Evolutionary conservation across 768 basidiomycete genomes (phyloP).

Genomic region (Hypholoma fasciculare): DNA sequence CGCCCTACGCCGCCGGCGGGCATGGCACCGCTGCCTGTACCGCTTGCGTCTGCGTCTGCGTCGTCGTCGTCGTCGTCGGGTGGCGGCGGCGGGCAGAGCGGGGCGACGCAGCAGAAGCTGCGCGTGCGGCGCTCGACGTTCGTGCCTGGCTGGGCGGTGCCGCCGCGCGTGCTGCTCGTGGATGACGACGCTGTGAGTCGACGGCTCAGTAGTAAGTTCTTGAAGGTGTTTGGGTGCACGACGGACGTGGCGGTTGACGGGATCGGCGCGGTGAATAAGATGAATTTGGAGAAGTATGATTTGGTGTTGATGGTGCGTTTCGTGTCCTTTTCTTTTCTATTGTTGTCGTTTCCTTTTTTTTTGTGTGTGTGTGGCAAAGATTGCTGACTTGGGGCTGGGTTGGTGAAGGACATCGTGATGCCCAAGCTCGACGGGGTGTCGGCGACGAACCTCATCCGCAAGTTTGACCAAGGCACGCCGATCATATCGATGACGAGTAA

Average conservation of each 20-base stretch:
- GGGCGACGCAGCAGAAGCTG: slow-evolving; percentile 40
- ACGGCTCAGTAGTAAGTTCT: slow-evolving; percentile 86
- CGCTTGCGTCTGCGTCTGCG: slow-evolving; percentile 1
- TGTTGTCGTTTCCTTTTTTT: no score
- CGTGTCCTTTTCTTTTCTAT: slow-evolving; percentile 8
- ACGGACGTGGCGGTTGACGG: slow-evolving; percentile 96
- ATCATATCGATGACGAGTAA: slow-evolving; percentile 99
- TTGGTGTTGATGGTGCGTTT: slow-evolving; percentile 86
- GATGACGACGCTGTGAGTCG: slow-evolving; percentile 95
- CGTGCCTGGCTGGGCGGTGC: slow-evolving; percentile 89
- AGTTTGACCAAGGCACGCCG: slow-evolving; percentile 93
- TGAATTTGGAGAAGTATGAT: slow-evolving; percentile 96
- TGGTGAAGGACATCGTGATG: slow-evolving; percentile 88
- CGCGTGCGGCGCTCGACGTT: slow-evolving; percentile 77
- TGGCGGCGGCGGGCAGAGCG: not conserved
- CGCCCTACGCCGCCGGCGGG: slow-evolving; percentile 31
- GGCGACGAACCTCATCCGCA: slow-evolving; percentile 90
- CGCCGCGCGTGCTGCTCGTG: slow-evolving; percentile 88
- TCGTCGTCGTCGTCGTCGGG: slow-evolving; percentile 19
- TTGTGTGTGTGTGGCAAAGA: no score
- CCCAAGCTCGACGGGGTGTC: slow-evolving; percentile 84
- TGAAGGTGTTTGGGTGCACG: slow-evolving; percentile 94
- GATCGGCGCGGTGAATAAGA: slow-evolving; percentile 89
- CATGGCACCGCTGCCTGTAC: not conserved
- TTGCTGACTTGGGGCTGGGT: not conserved